Evolutionary conservation across 805 yeast genomes (phyloP), one percentile per base, ranked within the genome.

Genomic region (Suhomyces prunicola): DNA sequence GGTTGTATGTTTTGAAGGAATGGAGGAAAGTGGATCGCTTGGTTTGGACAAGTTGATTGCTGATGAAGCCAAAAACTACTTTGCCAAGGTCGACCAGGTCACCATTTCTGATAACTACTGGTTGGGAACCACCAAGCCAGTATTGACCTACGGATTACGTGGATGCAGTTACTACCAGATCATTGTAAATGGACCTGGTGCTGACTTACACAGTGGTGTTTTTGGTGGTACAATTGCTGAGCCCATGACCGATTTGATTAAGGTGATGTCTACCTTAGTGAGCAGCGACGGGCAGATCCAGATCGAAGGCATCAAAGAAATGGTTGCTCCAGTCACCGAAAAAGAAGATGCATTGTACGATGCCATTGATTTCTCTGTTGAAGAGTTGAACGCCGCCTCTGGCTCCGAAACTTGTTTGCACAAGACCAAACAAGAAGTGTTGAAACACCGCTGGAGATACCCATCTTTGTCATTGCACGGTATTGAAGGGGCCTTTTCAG

Each of bases 361-460:
- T 54, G 80, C 80, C 51, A 92, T 94, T 69, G 96, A 91, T 66
- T 94, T 87, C 67, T 84, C 86, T 47, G 81, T 92, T 50, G 85
- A 81, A 39, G 98, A 92, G 61, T 82, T 94, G 69, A 88, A 92
- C 67, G 84, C 82, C 19, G 97, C 97, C 47, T 79, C 93, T 17
- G 97, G 98, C 49, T 86, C 97, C 7, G 69, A 90, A 58, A 91
- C 97, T 46, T 84, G 91, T 36, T 78, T 92, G 55, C 86, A 86
- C 75, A 79, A 83, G 57, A 80, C 81, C 69, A 89, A 90, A 73
- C 85, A 90, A 74, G 87, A 86, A 54, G 91, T 96, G 54, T 81
- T 94, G 64, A 93, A 91, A 88, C 97, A 92, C 73, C 86, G 99
- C 82, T 94, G 99, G 99, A 87, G 99, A 80, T 91, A 80, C 75